Conservation (phyloP, 2,329 filamentous ascomycete genomes). For the Monilinia polystroma region DNA sequence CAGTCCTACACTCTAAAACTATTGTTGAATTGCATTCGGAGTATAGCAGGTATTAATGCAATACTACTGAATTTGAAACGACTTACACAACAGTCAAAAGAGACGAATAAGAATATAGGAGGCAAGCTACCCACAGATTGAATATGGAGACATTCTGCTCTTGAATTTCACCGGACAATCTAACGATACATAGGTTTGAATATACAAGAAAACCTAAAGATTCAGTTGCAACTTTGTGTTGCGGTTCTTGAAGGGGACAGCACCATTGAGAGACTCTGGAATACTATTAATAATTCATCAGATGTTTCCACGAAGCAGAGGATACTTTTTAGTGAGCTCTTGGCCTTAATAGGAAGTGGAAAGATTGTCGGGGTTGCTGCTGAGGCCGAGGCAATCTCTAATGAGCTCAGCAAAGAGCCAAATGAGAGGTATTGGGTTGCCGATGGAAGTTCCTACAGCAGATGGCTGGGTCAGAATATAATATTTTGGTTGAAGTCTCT, state of each 20-base stretch:
- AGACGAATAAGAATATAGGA: slow-evolving; percentile 34
- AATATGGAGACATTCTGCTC: background rate
- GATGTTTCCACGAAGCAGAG: slow-evolving; percentile 45
- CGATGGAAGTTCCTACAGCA: slow-evolving; percentile 36
- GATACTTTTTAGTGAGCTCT: slow-evolving; percentile 62
- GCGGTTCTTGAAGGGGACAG: slow-evolving; percentile 46
- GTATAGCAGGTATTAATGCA: slow-evolving; percentile 75
- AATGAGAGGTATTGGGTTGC: slow-evolving; percentile 37
- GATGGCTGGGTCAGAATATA: slow-evolving; percentile 39
- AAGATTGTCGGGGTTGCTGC: slow-evolving; percentile 57
- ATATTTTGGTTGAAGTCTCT: slow-evolving; percentile 33
- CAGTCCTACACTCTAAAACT: slow-evolving; percentile 44
- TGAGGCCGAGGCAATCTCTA: slow-evolving; percentile 49
- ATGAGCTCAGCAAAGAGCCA: slow-evolving; percentile 36
- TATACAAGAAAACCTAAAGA: slow-evolving; percentile 40
- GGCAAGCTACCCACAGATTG: background rate
- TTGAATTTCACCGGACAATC: background rate
- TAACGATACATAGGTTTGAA: slow-evolving; percentile 31
- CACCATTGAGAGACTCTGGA: slow-evolving; percentile 46
- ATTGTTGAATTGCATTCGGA: slow-evolving; percentile 66
- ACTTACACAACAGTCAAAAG: slow-evolving; percentile 54
- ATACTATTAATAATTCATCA: slow-evolving; percentile 43
- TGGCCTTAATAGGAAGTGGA: slow-evolving; percentile 58
- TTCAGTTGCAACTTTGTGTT: slow-evolving; percentile 46
- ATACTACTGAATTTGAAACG: slow-evolving; percentile 66